A percentile compares a stretch with the other conserved stretches of the same genome.
Conservation (phyloP, 2,329 filamentous ascomycete species). For the Diaporthe nobilis region DNA sequence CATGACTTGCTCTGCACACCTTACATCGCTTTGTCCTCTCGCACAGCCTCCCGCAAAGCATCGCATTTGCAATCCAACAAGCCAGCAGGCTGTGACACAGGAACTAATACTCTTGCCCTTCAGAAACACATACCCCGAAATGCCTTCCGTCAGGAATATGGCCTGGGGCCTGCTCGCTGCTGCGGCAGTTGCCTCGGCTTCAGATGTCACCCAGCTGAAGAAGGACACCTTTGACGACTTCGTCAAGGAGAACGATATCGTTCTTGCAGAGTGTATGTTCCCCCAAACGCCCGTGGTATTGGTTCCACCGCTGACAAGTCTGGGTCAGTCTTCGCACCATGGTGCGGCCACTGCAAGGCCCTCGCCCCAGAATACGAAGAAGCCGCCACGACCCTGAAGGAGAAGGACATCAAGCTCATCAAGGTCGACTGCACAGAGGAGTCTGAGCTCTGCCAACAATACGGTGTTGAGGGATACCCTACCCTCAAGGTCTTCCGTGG, state of each 20-base stretch:
- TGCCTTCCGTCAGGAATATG: conserved; percentile 64
- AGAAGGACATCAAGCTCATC: conserved; percentile 87
- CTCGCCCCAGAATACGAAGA: conserved; percentile 94
- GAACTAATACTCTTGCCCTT: conserved; percentile 5
- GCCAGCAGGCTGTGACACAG: neutral
- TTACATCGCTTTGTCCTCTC: neutral
- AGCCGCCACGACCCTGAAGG: conserved; percentile 86
- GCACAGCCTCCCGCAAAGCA: neutral
- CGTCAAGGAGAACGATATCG: conserved; percentile 86
- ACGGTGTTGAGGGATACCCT: conserved; percentile 96
- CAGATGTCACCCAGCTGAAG: conserved; percentile 88
- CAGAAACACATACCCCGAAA: conserved; percentile 50
- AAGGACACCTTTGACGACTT: conserved; percentile 90
- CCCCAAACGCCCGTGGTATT: neutral
- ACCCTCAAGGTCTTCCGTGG: conserved; percentile 99
- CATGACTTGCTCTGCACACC: neutral
- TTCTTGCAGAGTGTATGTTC: conserved; percentile 90
- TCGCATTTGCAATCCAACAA: neutral
- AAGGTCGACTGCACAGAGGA: conserved; percentile 98
- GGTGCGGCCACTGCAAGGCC: conserved; percentile 99
- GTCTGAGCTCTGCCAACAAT: conserved; percentile 88
- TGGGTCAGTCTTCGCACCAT: conserved; percentile 88
- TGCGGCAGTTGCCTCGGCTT: conserved; percentile 74
- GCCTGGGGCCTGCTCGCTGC: conserved; percentile 69
- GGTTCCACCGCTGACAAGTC: conserved; percentile 2